Percentiles rank a stretch among this genome's conserved stretches.
These are phyloP conservation scores for Sporopachydermia quercuum DNA, from an alignment of 805 yeast genomes.

Conservation along the genomic window DNA sequence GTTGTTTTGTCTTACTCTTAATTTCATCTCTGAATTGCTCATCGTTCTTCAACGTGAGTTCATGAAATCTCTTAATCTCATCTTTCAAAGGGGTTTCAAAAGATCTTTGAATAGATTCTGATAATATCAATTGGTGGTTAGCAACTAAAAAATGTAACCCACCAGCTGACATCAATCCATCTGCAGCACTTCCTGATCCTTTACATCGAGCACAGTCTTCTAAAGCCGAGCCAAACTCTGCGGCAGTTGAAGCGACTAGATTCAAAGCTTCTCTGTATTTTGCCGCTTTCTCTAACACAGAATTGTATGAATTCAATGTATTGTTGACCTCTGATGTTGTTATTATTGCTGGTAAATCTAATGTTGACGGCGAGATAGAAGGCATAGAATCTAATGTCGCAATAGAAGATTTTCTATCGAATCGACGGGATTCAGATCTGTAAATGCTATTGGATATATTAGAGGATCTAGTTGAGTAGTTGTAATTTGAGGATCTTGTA, in stretches of 20 bases:
- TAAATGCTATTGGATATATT: no score
- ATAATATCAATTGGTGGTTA: constrained; percentile 60
- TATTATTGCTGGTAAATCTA: constrained; percentile 45
- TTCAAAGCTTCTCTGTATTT: constrained; percentile 32
- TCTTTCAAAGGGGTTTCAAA: constrained; percentile 38
- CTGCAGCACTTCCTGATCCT: constrained; percentile 44
- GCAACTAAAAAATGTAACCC: constrained; percentile 67
- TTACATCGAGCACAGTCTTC: constrained; percentile 49
- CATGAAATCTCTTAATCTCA: constrained; percentile 29
- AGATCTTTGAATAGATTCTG: constrained; percentile 36
- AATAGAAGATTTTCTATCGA: constrained; percentile 10
- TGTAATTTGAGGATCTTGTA: constrained; percentile 3
- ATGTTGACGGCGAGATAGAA: constrained; percentile 35
- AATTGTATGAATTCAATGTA: constrained; percentile 33
- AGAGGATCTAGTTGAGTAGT: no score
- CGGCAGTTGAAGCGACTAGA: constrained; percentile 42
- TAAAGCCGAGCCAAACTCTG: constrained; percentile 55
- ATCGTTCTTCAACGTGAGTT: constrained; percentile 32
- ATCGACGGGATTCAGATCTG: constrained; percentile 3
- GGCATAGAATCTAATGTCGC: constrained; percentile 27
- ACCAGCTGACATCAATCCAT: constrained; percentile 55
- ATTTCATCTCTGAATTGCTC: constrained; percentile 37
- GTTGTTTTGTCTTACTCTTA: constrained; percentile 32
- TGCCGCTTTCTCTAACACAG: constrained; percentile 30
- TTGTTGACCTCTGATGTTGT: constrained; percentile 43